Percentiles rank a stretch among this genome's conserved stretches.
These are phyloP conservation scores for Triadica sebifera DNA, from an alignment of 345 rosid species.

Conservation along the genomic window DNA sequence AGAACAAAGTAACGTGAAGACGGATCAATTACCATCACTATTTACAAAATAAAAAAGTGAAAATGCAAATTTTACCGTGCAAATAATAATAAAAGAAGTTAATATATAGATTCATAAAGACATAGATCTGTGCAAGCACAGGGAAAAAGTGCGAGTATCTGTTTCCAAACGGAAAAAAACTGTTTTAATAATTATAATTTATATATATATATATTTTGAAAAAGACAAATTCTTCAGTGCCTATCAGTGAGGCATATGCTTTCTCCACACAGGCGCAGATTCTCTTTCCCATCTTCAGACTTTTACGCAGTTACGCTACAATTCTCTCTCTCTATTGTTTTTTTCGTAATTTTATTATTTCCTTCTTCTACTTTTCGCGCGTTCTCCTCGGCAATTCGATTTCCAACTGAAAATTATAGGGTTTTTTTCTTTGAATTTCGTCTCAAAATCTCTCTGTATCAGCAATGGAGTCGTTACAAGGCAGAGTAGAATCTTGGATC, in stretches of 20 bases:
- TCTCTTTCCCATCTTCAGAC: not conserved
- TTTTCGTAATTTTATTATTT: not conserved
- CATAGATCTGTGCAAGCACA: too few species aligned
- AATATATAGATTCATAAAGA: too few species aligned
- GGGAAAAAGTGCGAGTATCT: too few species aligned
- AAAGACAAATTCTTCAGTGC: not conserved
- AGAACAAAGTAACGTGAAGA: too few species aligned
- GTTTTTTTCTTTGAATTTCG: not conserved
- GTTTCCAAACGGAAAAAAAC: too few species aligned
- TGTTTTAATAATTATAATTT: too few species aligned
- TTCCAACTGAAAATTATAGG: not conserved
- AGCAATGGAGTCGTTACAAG: conserved; percentile 61
- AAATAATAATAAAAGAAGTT: too few species aligned
- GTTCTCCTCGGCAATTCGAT: not conserved
- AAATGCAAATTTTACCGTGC: too few species aligned
- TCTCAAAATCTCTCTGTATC: not conserved
- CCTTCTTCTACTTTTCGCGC: not conserved
- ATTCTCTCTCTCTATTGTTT: not conserved
- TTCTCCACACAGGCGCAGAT: conserved; percentile 3
- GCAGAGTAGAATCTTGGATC: conserved; percentile 83
- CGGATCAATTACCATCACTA: too few species aligned
- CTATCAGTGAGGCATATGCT: not conserved
- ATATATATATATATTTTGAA: too few species aligned
- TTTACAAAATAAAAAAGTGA: too few species aligned
- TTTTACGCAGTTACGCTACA: not conserved